Conservation (phyloP, 306 rosid genomes). For the Medicago lupulina region DNA sequence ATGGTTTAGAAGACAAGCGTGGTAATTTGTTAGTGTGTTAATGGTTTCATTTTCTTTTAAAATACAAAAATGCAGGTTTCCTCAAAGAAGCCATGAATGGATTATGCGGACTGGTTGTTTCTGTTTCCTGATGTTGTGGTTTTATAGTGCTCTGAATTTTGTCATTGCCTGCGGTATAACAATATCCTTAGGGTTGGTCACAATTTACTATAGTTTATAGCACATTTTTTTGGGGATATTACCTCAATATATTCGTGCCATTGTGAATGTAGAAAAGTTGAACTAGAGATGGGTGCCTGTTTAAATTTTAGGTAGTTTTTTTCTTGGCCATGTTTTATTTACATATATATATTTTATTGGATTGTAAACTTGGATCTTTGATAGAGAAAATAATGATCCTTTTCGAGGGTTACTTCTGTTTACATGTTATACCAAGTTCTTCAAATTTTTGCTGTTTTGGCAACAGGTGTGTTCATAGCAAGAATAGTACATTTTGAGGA, state of each 20-base stretch:
- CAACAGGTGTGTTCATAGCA: not conserved
- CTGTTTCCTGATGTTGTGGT: constrained; percentile 65
- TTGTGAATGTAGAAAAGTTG: constrained; percentile 70
- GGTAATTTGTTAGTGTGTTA: constrained; percentile 7
- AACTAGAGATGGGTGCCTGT: constrained; percentile 49
- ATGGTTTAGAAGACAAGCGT: constrained; percentile 10
- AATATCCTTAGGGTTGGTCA: constrained; percentile 56
- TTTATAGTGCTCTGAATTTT: constrained; percentile 50
- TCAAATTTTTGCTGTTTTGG: constrained; percentile 8
- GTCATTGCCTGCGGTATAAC: constrained; percentile 54
- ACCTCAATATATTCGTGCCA: constrained; percentile 52
- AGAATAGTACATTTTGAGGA: not conserved
- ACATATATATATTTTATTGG: constrained; percentile 42
- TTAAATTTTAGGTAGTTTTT: constrained; percentile 51
- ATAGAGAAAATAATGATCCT: constrained; percentile 51
- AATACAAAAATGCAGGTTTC: constrained; percentile 55
- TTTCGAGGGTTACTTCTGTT: constrained; percentile 34
- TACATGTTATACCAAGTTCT: constrained; percentile 20
- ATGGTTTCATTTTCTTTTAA: constrained; percentile 16
- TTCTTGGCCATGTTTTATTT: constrained; percentile 32
- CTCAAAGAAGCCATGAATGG: constrained; percentile 49
- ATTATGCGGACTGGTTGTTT: constrained; percentile 62
- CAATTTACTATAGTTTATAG: constrained; percentile 48
- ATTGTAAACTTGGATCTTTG: constrained; percentile 56
- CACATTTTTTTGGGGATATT: constrained; percentile 66